phyloP scores from a whole-genome alignment of 2,329 filamentous ascomycete genomes.

The Diplodia mutila region DNA sequence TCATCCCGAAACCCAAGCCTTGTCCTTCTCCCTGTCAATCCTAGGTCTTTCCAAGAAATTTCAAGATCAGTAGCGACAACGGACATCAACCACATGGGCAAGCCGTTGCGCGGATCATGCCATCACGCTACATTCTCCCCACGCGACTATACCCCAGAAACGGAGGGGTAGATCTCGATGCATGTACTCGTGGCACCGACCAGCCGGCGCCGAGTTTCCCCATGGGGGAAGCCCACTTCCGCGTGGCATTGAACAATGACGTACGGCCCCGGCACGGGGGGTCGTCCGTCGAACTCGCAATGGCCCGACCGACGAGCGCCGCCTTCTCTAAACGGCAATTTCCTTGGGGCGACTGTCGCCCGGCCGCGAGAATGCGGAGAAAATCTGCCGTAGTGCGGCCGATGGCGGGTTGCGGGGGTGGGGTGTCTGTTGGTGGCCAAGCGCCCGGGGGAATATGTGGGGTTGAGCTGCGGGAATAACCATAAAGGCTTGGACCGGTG shows the following conservation, averaged over 20 bases:
- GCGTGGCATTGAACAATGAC: neutral
- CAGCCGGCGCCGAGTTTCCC: slow-evolving; percentile 6
- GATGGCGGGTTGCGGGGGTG: neutral
- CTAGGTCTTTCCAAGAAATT: neutral
- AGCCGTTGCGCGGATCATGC: neutral
- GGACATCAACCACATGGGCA: neutral
- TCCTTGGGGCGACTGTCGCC: slow-evolving; percentile 7
- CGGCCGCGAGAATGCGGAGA: slow-evolving; percentile 2
- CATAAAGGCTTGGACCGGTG: neutral
- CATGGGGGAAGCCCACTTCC: neutral
- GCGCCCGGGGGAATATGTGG: neutral
- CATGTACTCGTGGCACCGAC: neutral
- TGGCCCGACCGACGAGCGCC: neutral
- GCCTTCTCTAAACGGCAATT: neutral
- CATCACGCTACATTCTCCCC: slow-evolving; percentile 12
- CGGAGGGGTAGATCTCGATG: neutral
- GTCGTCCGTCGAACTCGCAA: neutral
- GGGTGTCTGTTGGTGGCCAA: too few species aligned
- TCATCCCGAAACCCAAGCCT: neutral
- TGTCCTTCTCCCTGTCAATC: neutral
- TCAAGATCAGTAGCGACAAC: neutral
- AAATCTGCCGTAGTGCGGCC: neutral
- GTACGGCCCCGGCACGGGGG: neutral
- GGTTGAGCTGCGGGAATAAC: neutral
- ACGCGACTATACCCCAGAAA: neutral